Conservation (phyloP, 768 basidiomycete species). For the Phanerochaete carnosa region DNA sequence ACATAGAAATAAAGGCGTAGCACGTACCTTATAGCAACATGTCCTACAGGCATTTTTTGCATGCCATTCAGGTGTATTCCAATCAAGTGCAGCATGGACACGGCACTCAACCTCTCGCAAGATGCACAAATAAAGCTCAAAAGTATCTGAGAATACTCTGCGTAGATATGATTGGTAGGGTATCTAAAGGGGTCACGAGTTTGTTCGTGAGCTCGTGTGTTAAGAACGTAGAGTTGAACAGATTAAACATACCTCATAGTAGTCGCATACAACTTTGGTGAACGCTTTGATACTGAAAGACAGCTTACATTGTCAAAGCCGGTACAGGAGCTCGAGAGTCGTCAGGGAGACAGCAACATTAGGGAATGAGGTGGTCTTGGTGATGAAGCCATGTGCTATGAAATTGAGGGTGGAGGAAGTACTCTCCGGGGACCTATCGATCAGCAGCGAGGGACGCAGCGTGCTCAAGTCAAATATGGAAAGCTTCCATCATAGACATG, state of each 20-base stretch:
- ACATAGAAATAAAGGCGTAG: too few relatives aligned
- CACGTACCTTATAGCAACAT: slow-evolving; percentile 33
- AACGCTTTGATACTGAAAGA: slow-evolving; percentile 15
- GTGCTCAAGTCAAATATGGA: too few relatives aligned
- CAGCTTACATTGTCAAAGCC: slow-evolving; percentile 1
- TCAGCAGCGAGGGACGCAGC: too few relatives aligned
- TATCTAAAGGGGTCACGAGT: slow-evolving; percentile 15
- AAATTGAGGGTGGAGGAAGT: slow-evolving; percentile 8
- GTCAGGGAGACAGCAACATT: slow-evolving; percentile 7
- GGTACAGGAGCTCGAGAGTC: slow-evolving; percentile 8
- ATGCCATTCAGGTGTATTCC: slow-evolving; percentile 29
- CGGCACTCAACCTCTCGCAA: slow-evolving; percentile 14
- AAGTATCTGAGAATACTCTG: slow-evolving; percentile 27
- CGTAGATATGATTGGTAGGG: slow-evolving; percentile 23
- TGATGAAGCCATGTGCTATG: slow-evolving; percentile 5
- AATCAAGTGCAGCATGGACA: slow-evolving; percentile 23
- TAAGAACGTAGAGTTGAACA: neutral
- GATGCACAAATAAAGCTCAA: slow-evolving; percentile 34
- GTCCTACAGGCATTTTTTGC: slow-evolving; percentile 33
- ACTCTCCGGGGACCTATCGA: neutral
- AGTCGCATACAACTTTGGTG: slow-evolving; percentile 11
- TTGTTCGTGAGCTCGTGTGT: too few relatives aligned
- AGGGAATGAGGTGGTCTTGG: neutral
- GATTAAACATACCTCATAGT: slow-evolving; percentile 8
- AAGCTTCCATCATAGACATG: too few relatives aligned